phyloP scores from a whole-genome alignment of 257 asterid species.

The Handroanthus guayacan region DNA sequence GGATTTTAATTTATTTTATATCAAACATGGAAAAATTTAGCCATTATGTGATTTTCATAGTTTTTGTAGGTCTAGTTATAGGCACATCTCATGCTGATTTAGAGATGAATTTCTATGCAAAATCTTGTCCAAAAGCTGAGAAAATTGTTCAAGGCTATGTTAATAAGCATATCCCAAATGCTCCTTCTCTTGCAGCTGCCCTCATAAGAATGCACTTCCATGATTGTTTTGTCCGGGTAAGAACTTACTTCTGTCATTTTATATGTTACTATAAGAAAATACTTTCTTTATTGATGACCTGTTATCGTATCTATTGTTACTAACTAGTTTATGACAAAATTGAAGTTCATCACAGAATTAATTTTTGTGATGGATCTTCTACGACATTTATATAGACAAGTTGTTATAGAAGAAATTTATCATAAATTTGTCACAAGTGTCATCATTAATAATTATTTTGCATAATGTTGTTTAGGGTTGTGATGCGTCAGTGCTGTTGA shows the following conservation, averaged over 20 bases:
- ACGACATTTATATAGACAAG: too few relatives aligned
- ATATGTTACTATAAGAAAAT: too few relatives aligned
- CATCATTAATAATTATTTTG: too few relatives aligned
- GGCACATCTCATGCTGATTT: slow-evolving; percentile 42
- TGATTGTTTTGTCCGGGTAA: slow-evolving; percentile 50
- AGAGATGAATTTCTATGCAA: slow-evolving; percentile 47
- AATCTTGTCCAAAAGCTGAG: slow-evolving; percentile 59
- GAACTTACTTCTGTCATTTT: background rate
- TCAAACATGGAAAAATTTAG: slow-evolving; percentile 34
- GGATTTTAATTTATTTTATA: background rate
- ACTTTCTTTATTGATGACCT: too few relatives aligned
- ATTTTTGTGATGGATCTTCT: too few relatives aligned
- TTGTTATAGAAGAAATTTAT: too few relatives aligned
- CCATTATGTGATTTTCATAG: slow-evolving; percentile 12
- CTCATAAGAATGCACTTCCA: slow-evolving; percentile 48
- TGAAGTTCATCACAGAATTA: too few relatives aligned
- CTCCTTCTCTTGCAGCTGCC: slow-evolving; percentile 58
- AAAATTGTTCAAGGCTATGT: slow-evolving; percentile 51
- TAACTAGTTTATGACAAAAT: too few relatives aligned
- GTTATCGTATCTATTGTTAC: too few relatives aligned
- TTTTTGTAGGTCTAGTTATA: slow-evolving; percentile 4
- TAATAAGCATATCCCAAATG: slow-evolving; percentile 48
- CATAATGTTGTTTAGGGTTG: slow-evolving; percentile 34
- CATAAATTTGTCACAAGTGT: too few relatives aligned
- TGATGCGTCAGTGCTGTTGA: slow-evolving; percentile 42